Evolutionary conservation across 148 eudicot species (phyloP), one percentile per base, ranked within the genome.

Genomic region (Drosera capensis): DNA sequence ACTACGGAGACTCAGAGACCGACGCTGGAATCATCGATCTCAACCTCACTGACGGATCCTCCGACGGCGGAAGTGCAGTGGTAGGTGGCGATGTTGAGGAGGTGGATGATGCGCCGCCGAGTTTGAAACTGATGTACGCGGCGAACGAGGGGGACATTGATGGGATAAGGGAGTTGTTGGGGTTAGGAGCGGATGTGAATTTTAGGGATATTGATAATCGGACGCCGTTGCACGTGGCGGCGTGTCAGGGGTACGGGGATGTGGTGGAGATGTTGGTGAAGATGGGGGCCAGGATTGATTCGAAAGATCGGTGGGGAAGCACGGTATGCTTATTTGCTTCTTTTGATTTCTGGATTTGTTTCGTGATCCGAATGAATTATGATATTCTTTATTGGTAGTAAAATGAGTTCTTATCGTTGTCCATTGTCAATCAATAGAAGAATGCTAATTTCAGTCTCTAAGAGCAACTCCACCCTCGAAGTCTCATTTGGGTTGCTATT

Each of bases 281-380:
- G 1, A 51, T 59, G 14, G 74, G 77, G 1, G 99, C 99, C 11
- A 55, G 76, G 0, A 66, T 85, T 54, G 86, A 85, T 48, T 70
- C 85, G 40, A 52, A 70, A 51, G 99, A 90, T 71, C 95, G 87
- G 0, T 85, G 99, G 95, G 95, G 99, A 8, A 85, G 99, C 82
- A 90, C 99, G 87, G 99, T 90, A 67, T 31, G 30, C 5, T 22
- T 30, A 0, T 14, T 14, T 0, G 14, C 11, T 34, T 26, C 19
- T 20, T 3, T 14, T 19, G 19, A 2, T 12, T 12, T 2, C 25
- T 17, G 2, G 1, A 17, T 20, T 9, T 7, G 2, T 17, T 21
- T n/a, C 8, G 17, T 29, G 18, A 26, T 11, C 7, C 20, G 16
- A 15, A 6, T 46, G 26, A 16, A 36, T 2, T 3, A 12, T 18